Base-by-base conservation (phyloP, 108 stramenopile genomes). In the Parietichytrium sp. region DNA sequence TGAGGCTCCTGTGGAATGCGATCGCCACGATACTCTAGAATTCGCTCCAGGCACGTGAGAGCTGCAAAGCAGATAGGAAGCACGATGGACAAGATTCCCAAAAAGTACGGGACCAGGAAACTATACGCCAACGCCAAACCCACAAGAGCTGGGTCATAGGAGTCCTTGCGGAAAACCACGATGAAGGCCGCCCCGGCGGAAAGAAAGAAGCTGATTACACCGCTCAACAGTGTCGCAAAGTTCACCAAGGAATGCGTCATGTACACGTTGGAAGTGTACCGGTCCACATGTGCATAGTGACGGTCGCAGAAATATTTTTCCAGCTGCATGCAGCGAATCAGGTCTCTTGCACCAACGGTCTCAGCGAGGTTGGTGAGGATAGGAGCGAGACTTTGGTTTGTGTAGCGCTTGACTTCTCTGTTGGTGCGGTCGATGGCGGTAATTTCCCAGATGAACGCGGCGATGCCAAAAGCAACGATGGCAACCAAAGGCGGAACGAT, bases 11-110 rank as follows among this genome's bases (percentile, higher is more conserved):
- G 80, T 25, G 52, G 0, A 0, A 53, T 20, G 12, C 47, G 33
- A 52, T 48, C 80, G 52, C 61, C 45, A n/a, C 45, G 36, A 42
- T 30, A 51, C 54, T 50, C 47, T 50, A 86, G 45, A 25, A 90
- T 79, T n/a, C 89, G 83, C 82, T 91, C 90, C 6, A 96, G 94
- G 38, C 96, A 3, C 95, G 95, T 48, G 82, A 83, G 61, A 1
- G 61, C 36, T 89, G 79, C 48, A 91, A 85, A 13, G 83, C 47
- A 90, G 87, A 91, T 84, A 87, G 91, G 55, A 89, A 89, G 23
- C 85, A 15, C 61, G 61, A 45, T 72, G 38, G 61, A 72, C 23
- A 72, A 42, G 20, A 72, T 72, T 33, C 38, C 61, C 33, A 72
- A 45, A 45, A 72, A 72, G 81, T 80, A 31, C 26, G 82, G 84